Base-by-base conservation (phyloP, 164 flowering plant species). In the Hamamelis virginiana region DNA sequence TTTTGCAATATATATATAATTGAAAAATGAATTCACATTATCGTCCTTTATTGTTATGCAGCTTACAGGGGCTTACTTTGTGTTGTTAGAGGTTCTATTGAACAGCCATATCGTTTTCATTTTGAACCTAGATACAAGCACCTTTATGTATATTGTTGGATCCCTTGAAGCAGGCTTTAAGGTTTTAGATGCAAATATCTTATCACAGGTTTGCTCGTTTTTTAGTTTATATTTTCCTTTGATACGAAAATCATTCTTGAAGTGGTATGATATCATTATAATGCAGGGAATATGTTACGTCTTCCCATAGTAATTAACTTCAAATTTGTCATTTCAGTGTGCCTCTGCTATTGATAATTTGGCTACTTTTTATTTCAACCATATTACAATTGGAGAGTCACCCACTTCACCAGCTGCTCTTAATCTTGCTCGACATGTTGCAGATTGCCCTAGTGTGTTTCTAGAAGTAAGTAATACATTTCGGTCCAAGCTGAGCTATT, bases 81-180 rank as follows among this genome's bases (percentile, higher is more conserved):
- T 82, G 50, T 85, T 87, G 71, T 72, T 87, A 86, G 91, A 87
- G 75, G 85, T 83, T 72, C 72, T 87, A 14, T 84, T 85, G 75
- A 82, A 61, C 69, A 78, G 81, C 76, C 89, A 85, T 68, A 81
- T 85, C 46, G 62, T 23, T 71, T 76, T 82, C 52, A 66, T 87
- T 51, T 62, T 87, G 71, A 85, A 84, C 70, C 82, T 85, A 27
- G 88, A 84, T 46, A 82, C 85, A 64, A 81, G 67, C 72, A 82
- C 89, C 63, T 87, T 87, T 56, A 80, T 80, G 82, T 85, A 80
- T 69, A 78, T 87, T 28, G 85, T 80, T 81, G 85, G 86, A 56
- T 85, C 91, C n/a, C 88, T 87, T 64, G 91, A 85, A 78, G 84
- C 89, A 55, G 91, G 91, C 59, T 76, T 87, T 46, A 87, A 84